Conservation (phyloP, 2,329 filamentous ascomycete genomes). For the Aureobasidium sp. region DNA sequence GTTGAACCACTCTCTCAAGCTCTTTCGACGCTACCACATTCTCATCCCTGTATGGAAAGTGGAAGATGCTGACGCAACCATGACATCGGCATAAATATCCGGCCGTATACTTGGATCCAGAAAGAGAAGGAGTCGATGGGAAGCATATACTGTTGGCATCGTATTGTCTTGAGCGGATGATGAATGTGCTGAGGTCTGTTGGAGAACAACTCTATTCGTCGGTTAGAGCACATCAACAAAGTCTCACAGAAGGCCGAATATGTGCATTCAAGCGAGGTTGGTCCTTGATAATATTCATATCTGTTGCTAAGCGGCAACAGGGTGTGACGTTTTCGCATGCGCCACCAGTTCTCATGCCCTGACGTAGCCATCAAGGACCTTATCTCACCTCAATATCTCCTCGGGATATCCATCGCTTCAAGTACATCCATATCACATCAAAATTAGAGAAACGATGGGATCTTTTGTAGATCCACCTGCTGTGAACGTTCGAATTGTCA, state of each 20-base stretch:
- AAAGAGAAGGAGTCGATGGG: not conserved
- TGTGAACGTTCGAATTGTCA: not conserved
- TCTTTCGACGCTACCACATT: not conserved
- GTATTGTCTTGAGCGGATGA: not conserved
- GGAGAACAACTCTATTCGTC: not conserved
- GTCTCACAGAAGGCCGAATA: too few species aligned
- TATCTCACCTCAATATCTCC: not conserved
- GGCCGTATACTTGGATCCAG: not conserved
- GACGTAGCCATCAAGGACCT: not conserved
- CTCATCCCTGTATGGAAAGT: not conserved
- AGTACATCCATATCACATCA: not conserved
- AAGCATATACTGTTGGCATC: not conserved
- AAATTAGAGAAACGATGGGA: not conserved
- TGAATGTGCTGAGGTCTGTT: not conserved
- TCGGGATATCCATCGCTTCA: not conserved
- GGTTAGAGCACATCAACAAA: not conserved
- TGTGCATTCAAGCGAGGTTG: not conserved
- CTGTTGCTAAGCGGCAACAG: slow-evolving; percentile 12
- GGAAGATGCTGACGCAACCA: too few species aligned
- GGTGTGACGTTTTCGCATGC: not conserved
- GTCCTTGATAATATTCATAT: not conserved
- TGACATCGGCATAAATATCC: not conserved
- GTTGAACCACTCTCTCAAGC: too few species aligned
- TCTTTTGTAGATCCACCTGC: not conserved
- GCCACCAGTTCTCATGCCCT: not conserved